A percentile compares a stretch with the other conserved stretches of the same genome.
Conservation (phyloP, 352 stramenopile genomes). For the Phytophthora colocasiae region DNA sequence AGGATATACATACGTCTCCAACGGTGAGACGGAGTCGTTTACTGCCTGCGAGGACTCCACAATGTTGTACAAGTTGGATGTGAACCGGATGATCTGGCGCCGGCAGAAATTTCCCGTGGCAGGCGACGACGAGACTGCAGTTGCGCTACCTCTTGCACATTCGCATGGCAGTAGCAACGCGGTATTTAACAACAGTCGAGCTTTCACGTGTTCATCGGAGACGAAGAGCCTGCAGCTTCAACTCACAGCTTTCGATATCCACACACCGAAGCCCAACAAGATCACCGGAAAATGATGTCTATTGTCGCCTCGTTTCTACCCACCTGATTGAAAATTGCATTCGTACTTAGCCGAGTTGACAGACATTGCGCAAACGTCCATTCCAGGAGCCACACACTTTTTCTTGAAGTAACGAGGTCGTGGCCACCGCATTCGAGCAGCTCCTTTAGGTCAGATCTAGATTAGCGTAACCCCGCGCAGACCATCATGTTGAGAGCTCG, state of each 20-base stretch:
- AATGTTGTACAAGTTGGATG: constrained; percentile 65
- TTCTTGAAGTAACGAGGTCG: too few species aligned
- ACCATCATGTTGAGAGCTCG: constrained; percentile 49
- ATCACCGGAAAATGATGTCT: too few species aligned
- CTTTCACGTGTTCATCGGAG: constrained; percentile 36
- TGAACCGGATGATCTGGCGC: constrained; percentile 76
- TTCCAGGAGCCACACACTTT: too few species aligned
- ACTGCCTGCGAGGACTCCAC: constrained; percentile 34
- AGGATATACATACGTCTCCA: constrained; percentile 51
- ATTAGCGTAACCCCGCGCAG: constrained; percentile 20
- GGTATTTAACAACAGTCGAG: constrained; percentile 18
- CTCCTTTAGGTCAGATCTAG: constrained; percentile 33
- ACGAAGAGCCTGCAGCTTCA: constrained; percentile 36
- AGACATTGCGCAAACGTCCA: too few species aligned
- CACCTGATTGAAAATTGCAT: too few species aligned
- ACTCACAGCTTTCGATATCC: constrained; percentile 37
- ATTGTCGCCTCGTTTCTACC: too few species aligned
- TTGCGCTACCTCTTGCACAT: constrained; percentile 30
- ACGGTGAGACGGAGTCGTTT: constrained; percentile 51
- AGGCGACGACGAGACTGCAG: constrained; percentile 5
- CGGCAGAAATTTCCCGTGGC: constrained; percentile 37
- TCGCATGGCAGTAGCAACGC: constrained; percentile 48
- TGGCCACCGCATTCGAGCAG: background rate
- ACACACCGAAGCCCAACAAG: constrained; percentile 1
- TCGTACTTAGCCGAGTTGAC: too few species aligned